These are phyloP conservation scores for Scenedesmus sp. DNA, from an alignment of 163 green algal genomes.

Conservation along the genomic window DNA sequence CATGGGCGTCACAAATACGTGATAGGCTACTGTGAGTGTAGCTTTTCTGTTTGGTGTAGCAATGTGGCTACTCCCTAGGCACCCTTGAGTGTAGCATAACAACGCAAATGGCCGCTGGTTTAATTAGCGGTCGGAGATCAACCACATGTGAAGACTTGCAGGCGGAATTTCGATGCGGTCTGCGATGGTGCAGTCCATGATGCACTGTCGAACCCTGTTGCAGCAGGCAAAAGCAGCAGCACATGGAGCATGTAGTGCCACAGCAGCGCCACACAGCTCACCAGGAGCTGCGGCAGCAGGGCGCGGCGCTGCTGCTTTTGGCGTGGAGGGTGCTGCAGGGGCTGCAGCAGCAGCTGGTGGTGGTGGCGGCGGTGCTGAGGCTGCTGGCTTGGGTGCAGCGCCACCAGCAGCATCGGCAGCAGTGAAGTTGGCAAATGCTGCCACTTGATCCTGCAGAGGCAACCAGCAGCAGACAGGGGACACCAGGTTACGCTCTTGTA, in stretches of 20 bases:
- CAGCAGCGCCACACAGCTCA: not conserved
- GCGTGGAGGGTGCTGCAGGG: not conserved
- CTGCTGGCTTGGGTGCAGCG: conserved; percentile 37
- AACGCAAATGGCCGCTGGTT: no score
- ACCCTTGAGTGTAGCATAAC: no score
- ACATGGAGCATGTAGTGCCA: not conserved
- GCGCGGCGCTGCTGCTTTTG: conserved; percentile 22
- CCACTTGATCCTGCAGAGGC: conserved; percentile 62
- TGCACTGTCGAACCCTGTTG: no score
- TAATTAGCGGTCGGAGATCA: no score
- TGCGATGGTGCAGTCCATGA: no score
- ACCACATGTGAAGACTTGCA: no score
- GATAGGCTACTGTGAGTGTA: no score
- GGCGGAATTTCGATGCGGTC: no score
- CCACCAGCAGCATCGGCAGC: conserved; percentile 61
- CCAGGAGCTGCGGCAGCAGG: conserved; percentile 5
- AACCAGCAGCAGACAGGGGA: not conserved
- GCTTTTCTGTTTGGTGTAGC: no score
- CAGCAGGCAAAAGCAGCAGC: no score
- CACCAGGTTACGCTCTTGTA: not conserved
- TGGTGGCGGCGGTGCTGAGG: conserved; percentile 38
- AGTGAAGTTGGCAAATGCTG: conserved; percentile 80
- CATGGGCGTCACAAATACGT: not conserved
- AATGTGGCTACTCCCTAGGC: no score
- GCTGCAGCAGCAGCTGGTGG: conserved; percentile 30